These are phyloP conservation scores for Colletotrichum sp. DNA, from an alignment of 2,329 filamentous ascomycete species.

Conservation along the genomic window DNA sequence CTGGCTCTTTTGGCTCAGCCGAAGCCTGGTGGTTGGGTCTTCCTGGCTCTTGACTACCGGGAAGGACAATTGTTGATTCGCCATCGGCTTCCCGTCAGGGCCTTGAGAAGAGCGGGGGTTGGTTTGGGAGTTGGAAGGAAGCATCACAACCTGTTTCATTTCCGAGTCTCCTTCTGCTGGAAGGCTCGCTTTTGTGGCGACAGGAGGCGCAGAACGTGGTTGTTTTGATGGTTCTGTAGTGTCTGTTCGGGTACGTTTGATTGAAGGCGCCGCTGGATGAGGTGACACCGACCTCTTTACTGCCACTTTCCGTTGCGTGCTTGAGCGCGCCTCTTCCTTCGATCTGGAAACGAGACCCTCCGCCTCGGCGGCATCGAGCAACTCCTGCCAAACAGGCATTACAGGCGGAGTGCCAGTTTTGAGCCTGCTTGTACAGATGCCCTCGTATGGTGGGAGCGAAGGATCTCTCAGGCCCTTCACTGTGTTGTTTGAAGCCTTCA, in stretches of 20 bases:
- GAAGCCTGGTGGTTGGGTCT: constrained; percentile 65
- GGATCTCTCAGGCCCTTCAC: constrained; percentile 23
- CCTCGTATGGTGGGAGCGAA: constrained; percentile 24
- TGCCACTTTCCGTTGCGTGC: background rate
- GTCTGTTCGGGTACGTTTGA: background rate
- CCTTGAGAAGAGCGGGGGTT: constrained; percentile 1
- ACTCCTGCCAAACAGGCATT: constrained; percentile 39
- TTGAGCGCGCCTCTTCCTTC: background rate
- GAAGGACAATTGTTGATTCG: constrained; percentile 61
- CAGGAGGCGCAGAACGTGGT: background rate
- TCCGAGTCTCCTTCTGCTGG: background rate
- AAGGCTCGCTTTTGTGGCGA: background rate
- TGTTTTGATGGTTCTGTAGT: background rate
- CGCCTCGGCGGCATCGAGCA: constrained; percentile 46
- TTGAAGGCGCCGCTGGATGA: background rate
- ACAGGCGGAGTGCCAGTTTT: constrained; percentile 37
- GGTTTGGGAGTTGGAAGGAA: background rate
- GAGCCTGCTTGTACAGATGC: constrained; percentile 49
- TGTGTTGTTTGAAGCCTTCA: background rate
- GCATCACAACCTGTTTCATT: background rate
- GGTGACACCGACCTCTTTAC: constrained; percentile 1
- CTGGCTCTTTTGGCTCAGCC: constrained; percentile 63
- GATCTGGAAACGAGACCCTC: constrained; percentile 40
- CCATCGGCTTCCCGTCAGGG: constrained; percentile 23
- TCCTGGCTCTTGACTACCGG: constrained; percentile 79